phyloP scores from a whole-genome alignment of 305 asterid species.

The Fraxinus xanthoxyloides region DNA sequence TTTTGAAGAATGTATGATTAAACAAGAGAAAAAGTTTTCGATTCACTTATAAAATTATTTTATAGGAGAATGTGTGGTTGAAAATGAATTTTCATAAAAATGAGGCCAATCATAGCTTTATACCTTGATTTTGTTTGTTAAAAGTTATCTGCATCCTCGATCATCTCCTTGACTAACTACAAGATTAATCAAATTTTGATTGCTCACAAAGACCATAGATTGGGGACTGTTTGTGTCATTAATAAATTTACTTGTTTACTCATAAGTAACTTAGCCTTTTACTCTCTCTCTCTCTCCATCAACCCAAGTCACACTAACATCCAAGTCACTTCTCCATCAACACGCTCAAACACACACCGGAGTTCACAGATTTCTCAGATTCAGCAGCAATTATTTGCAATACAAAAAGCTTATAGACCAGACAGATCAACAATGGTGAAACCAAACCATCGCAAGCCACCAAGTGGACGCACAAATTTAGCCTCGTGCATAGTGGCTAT shows the following conservation, averaged over 20 bases:
- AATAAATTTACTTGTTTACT: background rate
- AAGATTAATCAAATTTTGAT: background rate
- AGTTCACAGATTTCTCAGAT: slow-evolving; percentile 4
- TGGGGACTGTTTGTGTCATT: background rate
- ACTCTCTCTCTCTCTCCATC: background rate
- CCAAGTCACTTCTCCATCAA: background rate
- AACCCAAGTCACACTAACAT: background rate
- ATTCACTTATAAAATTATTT: too few species aligned
- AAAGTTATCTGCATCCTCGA: background rate
- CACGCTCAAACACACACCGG: background rate
- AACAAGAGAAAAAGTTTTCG: too few species aligned
- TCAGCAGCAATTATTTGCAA: background rate
- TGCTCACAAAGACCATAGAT: background rate
- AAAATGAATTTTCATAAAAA: too few species aligned
- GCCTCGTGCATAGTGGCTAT: slow-evolving; percentile 81
- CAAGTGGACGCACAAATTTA: slow-evolving; percentile 67
- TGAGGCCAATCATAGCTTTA: too few species aligned
- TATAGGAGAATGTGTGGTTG: too few species aligned
- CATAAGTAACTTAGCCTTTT: background rate
- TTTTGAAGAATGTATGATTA: too few species aligned
- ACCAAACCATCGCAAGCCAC: slow-evolving; percentile 40
- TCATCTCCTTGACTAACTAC: background rate
- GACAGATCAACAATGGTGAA: slow-evolving; percentile 42
- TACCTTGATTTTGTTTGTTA: background rate
- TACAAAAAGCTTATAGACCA: background rate